Evolutionary conservation across 2,329 filamentous ascomycete species (phyloP), one percentile per base, ranked within the genome.

Genomic region (Clonostachys rhizophaga): DNA sequence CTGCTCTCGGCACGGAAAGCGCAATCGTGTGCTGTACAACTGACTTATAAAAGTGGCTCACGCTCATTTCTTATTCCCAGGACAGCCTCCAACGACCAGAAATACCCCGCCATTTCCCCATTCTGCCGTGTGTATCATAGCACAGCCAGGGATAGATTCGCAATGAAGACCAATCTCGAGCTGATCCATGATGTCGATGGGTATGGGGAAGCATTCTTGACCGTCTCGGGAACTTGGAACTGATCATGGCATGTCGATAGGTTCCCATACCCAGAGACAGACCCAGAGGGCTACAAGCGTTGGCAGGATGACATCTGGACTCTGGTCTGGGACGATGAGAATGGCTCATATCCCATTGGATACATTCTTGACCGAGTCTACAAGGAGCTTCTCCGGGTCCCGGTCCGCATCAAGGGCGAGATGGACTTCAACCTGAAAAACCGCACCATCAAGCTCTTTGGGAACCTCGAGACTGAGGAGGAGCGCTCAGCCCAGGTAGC

Each of bases 191-290:
- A 75, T 47, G 75, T 73, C 46, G 79, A 83, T 66, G 68, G 62
- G 79, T 84, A 62, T 66, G 75, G 24, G 8, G 24, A 10, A 9
- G n/a, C 37, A 40, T 66, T 42, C 34, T 17, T 36, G 10, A 34
- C 36, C 34, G 9, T 2, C 17, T 30, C 24, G 24, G 24, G 24
- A 8, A 8, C 34, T 46, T 3, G 16, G 5, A 18, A 34, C 18
- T 12, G 18, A n/a, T 12, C 24, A 16, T 43, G 34, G 40, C 13
- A 34, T 34, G 30, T 37, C 18, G 11, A 11, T 37, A 92, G 88
- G 58, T 95, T 95, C 59, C 91, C 91, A 2, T 89, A 95, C 67
- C 75, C 78, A 47, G 75, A 85, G 47, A 72, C 84, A 47, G 71
- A 84, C 53, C 76, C 80, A 10, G 62, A 76, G 49, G 70, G 71